Evolutionary conservation across 495 filamentous ascomycete species (phyloP).

Genomic region (Talaromyces proteolyticus): DNA sequence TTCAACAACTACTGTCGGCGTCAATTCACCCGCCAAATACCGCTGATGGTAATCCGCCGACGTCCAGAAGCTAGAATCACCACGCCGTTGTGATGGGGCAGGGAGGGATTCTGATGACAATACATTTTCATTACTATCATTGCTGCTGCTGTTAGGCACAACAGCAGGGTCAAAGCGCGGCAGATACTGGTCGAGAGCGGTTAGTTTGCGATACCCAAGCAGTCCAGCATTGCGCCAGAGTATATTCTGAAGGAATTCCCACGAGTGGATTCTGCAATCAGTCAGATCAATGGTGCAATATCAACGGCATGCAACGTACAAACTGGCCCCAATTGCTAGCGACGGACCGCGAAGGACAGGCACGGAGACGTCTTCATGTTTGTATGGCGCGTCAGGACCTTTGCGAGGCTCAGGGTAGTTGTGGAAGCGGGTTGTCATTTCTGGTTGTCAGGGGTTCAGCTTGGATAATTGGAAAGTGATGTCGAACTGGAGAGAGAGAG

Average conservation of each 20-base stretch:
- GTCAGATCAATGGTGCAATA: too few species aligned
- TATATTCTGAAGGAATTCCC: conserved; percentile 48
- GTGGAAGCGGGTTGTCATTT: conserved; percentile 19
- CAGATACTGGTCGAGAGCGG: conserved; percentile 50
- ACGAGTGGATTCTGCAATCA: conserved; percentile 42
- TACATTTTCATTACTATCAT: background rate
- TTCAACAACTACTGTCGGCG: conserved; percentile 65
- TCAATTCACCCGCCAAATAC: conserved; percentile 61
- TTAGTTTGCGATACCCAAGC: conserved; percentile 48
- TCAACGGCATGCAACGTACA: too few species aligned
- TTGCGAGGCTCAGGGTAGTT: conserved; percentile 39
- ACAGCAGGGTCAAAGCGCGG: conserved; percentile 82
- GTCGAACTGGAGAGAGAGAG: too few species aligned
- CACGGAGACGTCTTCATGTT: conserved; percentile 41
- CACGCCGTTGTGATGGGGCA: conserved; percentile 21
- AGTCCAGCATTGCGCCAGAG: conserved; percentile 79
- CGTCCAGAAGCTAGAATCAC: conserved; percentile 51
- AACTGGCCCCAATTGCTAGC: conserved; percentile 41
- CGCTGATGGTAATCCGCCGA: conserved; percentile 70
- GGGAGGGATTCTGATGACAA: conserved; percentile 18
- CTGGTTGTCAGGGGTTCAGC: background rate
- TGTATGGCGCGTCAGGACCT: conserved; percentile 40
- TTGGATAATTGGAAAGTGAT: too few species aligned
- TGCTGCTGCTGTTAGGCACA: conserved; percentile 49
- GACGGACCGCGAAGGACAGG: conserved; percentile 48